These are phyloP conservation scores for Hericium erinaceus DNA, from an alignment of 768 basidiomycete species.

Conservation along the genomic window DNA sequence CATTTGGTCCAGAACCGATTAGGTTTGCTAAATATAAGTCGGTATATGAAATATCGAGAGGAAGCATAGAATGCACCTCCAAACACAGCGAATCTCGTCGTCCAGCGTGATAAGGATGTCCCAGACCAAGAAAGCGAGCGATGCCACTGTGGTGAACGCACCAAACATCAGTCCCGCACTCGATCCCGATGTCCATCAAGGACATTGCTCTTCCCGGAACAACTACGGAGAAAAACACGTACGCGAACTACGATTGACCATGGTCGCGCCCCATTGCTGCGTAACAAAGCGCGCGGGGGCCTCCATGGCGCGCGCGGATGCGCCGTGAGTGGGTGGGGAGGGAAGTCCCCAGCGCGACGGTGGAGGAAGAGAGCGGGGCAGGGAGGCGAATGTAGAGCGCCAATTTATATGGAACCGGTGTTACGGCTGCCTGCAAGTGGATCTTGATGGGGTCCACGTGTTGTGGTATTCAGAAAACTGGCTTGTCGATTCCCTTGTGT, in stretches of 20 bases:
- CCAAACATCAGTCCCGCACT: no score
- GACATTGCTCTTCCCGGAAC: no score
- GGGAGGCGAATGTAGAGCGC: no score
- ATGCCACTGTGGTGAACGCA: not conserved
- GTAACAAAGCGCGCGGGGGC: not conserved
- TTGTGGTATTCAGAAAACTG: no score
- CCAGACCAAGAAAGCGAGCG: slow-evolving; percentile 1
- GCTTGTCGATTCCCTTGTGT: no score
- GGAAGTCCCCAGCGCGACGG: no score
- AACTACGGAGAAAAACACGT: slow-evolving; percentile 2
- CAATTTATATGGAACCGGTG: no score
- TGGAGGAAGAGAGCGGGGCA: no score
- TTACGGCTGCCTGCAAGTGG: no score
- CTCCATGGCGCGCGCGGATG: not conserved
- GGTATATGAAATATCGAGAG: not conserved
- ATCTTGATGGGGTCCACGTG: no score
- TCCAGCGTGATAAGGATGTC: slow-evolving; percentile 1
- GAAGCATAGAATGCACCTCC: not conserved
- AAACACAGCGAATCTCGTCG: not conserved
- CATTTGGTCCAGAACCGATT: slow-evolving; percentile 19
- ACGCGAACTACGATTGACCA: slow-evolving; percentile 10
- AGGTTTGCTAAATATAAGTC: slow-evolving; percentile 13
- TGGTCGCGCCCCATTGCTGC: not conserved
- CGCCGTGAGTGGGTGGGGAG: no score
- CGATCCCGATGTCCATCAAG: no score